phyloP scores from a whole-genome alignment of 306 rosid genomes.

The Hylodesmum podocarpum region DNA sequence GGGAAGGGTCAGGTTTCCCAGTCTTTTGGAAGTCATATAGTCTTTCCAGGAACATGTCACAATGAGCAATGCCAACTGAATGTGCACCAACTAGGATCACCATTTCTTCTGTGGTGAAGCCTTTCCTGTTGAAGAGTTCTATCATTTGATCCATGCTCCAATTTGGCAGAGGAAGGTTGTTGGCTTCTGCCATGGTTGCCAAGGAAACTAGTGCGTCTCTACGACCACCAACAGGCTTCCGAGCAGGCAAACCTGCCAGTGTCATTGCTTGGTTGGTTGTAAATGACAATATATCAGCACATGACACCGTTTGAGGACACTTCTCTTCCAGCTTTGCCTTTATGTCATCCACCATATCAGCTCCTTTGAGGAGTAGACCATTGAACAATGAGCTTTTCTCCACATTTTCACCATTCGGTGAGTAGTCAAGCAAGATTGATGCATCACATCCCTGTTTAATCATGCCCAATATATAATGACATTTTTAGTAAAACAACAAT shows the following conservation, averaged over 20 bases:
- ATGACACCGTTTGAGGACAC: slow-evolving; percentile 63
- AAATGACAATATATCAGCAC: slow-evolving; percentile 61
- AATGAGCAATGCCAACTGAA: slow-evolving; percentile 56
- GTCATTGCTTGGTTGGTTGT: slow-evolving; percentile 40
- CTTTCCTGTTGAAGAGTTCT: slow-evolving; percentile 35
- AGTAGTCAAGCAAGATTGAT: slow-evolving; percentile 59
- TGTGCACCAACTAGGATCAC: slow-evolving; percentile 61
- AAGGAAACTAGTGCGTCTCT: slow-evolving; percentile 50
- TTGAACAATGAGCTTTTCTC: slow-evolving; percentile 57
- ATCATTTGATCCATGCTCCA: slow-evolving; percentile 25
- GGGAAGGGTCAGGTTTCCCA: slow-evolving; percentile 32
- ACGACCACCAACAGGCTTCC: slow-evolving; percentile 44
- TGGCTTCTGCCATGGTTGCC: slow-evolving; percentile 12
- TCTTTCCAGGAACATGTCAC: slow-evolving; percentile 41
- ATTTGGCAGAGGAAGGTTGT: slow-evolving; percentile 39
- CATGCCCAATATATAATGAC: not conserved
- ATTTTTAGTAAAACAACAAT: not conserved
- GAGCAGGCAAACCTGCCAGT: slow-evolving; percentile 35
- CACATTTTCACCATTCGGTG: slow-evolving; percentile 30
- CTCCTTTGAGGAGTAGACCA: slow-evolving; percentile 42
- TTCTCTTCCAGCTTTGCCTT: slow-evolving; percentile 47
- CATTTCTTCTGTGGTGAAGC: slow-evolving; percentile 48
- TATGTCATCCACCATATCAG: slow-evolving; percentile 55
- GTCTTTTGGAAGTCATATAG: slow-evolving; percentile 9
- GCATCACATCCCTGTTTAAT: slow-evolving; percentile 75